Base-by-base conservation (phyloP, 345 rosid species). In the Anacardium occidentale region DNA sequence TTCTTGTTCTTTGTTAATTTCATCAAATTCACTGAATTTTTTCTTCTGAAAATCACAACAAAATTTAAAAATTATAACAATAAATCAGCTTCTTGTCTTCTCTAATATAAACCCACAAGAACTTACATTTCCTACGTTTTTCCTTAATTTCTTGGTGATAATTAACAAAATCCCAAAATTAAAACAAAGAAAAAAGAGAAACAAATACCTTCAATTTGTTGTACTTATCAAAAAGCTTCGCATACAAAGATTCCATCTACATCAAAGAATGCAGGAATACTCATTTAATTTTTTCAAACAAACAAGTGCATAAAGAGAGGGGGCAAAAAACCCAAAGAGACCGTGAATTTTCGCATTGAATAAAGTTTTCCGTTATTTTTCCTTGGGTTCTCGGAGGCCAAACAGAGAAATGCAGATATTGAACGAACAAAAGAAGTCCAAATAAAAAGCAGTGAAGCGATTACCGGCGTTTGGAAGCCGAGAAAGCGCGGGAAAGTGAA, bases 161-260 rank as follows among this genome's bases (percentile, higher is more conserved):
- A 22, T 18, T 29, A 15, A 4, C 8, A 17, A 26, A 25, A 66
- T 67, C 7, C 24, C 5, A 45, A 9, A 4, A 12, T 1, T 42
- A 10, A 54, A 45, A n/a, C n/a, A n/a, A n/a, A 21, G 29, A 20
- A 29, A 61, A 22, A 25, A 12, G 0, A 6, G 54, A 59, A 26
- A 25, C 5, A 34, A 57, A 72, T 42, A 84, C 92, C 98, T 92
- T 89, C 51, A 90, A 78, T 44, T 79, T 80, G 45, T 82, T 66
- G 78, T 89, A 90, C 74, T 85, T 92, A 3, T 85, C 86, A 65
- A 85, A 89, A 77, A 90, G 94, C 79, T 89, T 90, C 21, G 83
- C 81, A 73, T 92, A 92, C 74, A 92, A 76, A 76, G 87, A 74
- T 62, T 92, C 96, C 94, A 92, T 92, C 86, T 83, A 75, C 78